These are phyloP conservation scores for Nicotiana rustica DNA, from an alignment of 305 asterid genomes.

Conservation along the genomic window DNA sequence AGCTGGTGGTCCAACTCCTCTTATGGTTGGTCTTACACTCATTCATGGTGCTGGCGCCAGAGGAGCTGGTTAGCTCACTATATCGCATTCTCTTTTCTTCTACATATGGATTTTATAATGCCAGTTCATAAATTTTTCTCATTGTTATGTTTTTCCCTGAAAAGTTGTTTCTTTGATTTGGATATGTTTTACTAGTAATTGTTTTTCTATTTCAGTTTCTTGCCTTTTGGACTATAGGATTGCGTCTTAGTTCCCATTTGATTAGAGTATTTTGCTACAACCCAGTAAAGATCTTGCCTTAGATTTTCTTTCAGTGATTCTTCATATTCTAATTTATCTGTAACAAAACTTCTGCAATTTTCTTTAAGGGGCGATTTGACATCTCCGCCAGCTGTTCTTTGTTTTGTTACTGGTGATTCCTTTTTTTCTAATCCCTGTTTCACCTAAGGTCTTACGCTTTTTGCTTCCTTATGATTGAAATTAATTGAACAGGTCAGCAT, in stretches of 20 bases:
- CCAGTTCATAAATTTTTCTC: neutral
- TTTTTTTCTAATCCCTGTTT: neutral
- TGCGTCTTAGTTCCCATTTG: neutral
- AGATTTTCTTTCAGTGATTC: neutral
- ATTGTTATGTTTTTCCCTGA: neutral
- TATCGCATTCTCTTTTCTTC: conserved; percentile 18
- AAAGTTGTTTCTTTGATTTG: conserved; percentile 1
- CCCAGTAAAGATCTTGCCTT: conserved; percentile 29
- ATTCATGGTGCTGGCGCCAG: conserved; percentile 55
- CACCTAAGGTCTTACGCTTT: neutral
- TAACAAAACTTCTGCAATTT: neutral
- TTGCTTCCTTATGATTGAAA: too few relatives aligned
- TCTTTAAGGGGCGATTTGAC: neutral
- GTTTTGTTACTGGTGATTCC: neutral
- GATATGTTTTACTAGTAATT: neutral
- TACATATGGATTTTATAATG: neutral
- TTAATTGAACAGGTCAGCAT: too few relatives aligned
- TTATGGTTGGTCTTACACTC: conserved; percentile 57
- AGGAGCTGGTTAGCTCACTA: conserved; percentile 51
- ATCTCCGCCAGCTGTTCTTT: neutral
- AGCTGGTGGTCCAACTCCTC: conserved; percentile 39
- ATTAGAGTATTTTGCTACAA: neutral
- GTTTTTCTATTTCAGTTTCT: conserved; percentile 14
- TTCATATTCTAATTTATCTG: conserved; percentile 11
- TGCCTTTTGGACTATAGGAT: neutral